phyloP scores from a whole-genome alignment of 805 yeast genomes.

The Lachancea lanzarotensis region DNA sequence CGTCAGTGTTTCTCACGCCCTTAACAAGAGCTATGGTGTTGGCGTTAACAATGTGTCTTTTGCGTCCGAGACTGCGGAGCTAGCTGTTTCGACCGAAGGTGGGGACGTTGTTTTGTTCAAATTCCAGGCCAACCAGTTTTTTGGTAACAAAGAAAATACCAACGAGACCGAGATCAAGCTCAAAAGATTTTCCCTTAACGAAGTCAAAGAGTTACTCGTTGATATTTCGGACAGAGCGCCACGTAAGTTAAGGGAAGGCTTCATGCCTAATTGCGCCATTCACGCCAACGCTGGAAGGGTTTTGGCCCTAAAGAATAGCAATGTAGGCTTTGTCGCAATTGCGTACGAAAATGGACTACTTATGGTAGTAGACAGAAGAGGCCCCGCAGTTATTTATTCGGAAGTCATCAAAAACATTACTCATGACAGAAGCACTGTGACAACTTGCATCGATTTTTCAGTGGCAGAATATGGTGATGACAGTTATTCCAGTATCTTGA shows the following conservation, averaged over 20 bases:
- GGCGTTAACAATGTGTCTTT: conserved; percentile 58
- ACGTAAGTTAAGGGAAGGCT: conserved; percentile 47
- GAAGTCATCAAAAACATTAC: conserved; percentile 29
- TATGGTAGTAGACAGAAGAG: conserved; percentile 69
- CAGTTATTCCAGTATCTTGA: conserved; percentile 60
- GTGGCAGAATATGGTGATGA: conserved; percentile 64
- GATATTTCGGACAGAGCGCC: conserved; percentile 54
- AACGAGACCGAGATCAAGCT: conserved; percentile 17
- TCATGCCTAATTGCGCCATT: conserved; percentile 48
- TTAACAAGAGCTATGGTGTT: conserved; percentile 40
- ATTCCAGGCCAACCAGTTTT: conserved; percentile 51
- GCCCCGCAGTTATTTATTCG: conserved; percentile 60
- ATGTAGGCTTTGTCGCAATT: conserved; percentile 77
- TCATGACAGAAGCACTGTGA: conserved; percentile 25
- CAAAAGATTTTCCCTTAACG: conserved; percentile 23
- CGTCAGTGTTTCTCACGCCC: conserved; percentile 45
- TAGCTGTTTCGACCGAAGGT: conserved; percentile 57
- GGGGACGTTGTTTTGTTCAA: conserved; percentile 75
- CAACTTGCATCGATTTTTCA: conserved; percentile 66
- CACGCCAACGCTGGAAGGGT: conserved; percentile 44
- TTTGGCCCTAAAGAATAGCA: conserved; percentile 58
- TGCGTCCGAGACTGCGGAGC: conserved; percentile 70
- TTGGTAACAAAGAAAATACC: conserved; percentile 28
- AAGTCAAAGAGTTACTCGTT: conserved; percentile 25
- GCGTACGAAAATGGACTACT: conserved; percentile 74